These are phyloP conservation scores for Fusarium luffae DNA, from an alignment of 2,329 filamentous ascomycete genomes.

Conservation along the genomic window DNA sequence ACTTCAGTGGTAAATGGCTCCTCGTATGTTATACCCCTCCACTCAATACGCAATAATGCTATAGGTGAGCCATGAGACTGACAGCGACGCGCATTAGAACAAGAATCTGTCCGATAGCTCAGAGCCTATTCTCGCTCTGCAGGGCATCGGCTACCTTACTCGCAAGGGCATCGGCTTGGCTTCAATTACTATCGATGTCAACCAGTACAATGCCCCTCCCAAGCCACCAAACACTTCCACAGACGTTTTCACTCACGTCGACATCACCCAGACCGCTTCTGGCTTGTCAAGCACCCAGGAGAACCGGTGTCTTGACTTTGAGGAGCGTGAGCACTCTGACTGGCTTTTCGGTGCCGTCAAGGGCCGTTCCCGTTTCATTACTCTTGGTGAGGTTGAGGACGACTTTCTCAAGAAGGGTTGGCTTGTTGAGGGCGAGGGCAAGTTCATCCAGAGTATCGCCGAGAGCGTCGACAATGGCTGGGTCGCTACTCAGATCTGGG, in stretches of 20 bases:
- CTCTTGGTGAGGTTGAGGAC: conserved; percentile 62
- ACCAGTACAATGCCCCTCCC: conserved; percentile 62
- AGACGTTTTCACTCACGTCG: conserved; percentile 67
- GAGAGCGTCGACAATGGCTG: conserved; percentile 64
- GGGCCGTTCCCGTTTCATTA: conserved; percentile 67
- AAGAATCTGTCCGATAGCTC: conserved; percentile 75
- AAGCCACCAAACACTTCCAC: conserved; percentile 54
- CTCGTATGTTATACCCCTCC: conserved; percentile 64
- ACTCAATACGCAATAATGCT: background rate
- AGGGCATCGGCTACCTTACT: conserved; percentile 76
- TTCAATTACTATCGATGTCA: conserved; percentile 73
- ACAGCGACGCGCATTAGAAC: conserved; percentile 67
- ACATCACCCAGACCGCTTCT: conserved; percentile 79
- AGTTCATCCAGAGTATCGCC: conserved; percentile 73
- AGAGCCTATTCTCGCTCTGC: conserved; percentile 76
- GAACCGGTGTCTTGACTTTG: conserved; percentile 64
- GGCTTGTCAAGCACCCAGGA: conserved; percentile 74
- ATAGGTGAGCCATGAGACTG: conserved; percentile 1
- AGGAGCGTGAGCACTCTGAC: conserved; percentile 74
- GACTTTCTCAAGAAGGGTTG: conserved; percentile 69
- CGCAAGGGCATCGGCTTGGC: conserved; percentile 78
- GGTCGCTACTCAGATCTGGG: conserved; percentile 69
- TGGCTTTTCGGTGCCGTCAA: conserved; percentile 80
- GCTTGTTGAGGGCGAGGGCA: conserved; percentile 68
- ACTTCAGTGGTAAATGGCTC: conserved; percentile 76